These are phyloP conservation scores for Ogataea hybrid DNA, from an alignment of 1,139 yeast genomes.

Conservation along the genomic window DNA sequence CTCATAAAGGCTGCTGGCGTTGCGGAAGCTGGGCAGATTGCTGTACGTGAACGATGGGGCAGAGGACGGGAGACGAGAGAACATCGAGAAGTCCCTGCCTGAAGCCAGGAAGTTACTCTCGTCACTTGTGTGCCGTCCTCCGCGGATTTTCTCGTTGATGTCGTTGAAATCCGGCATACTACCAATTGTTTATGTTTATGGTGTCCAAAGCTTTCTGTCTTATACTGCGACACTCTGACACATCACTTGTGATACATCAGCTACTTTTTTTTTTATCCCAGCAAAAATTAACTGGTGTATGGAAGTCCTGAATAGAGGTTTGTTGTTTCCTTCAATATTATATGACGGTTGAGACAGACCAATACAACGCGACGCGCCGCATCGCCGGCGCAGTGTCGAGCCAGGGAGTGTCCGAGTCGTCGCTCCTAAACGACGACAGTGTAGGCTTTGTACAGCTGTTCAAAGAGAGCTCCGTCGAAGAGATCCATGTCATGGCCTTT, in stretches of 20 bases:
- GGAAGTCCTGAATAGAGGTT: background rate
- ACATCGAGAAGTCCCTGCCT: slow-evolving; percentile 11
- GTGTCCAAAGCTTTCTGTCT: slow-evolving; percentile 1
- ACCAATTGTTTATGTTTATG: background rate
- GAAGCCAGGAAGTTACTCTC: slow-evolving; percentile 4
- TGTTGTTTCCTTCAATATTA: background rate
- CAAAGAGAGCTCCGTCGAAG: slow-evolving; percentile 5
- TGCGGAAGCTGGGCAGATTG: slow-evolving; percentile 20
- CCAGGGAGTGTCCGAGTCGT: background rate
- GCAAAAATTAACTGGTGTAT: background rate
- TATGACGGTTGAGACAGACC: slow-evolving; percentile 10
- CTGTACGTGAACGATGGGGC: slow-evolving; percentile 15
- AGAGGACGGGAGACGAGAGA: slow-evolving; percentile 12
- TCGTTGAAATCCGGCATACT: slow-evolving; percentile 15
- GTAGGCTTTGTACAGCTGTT: slow-evolving; percentile 2
- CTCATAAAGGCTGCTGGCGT: slow-evolving; percentile 11
- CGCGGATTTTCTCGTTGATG: slow-evolving; percentile 12
- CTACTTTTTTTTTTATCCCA: slow-evolving; percentile 4
- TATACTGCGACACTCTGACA: slow-evolving; percentile 3
- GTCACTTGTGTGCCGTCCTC: slow-evolving; percentile 1
- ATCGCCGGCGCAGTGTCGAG: slow-evolving; percentile 2
- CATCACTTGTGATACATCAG: slow-evolving; percentile 9
- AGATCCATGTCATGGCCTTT: slow-evolving; percentile 13
- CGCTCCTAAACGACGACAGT: background rate
- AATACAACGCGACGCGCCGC: slow-evolving; percentile 4